Evolutionary conservation across 768 basidiomycete species (phyloP).

Genomic region (Boletus tylopilopsis): DNA sequence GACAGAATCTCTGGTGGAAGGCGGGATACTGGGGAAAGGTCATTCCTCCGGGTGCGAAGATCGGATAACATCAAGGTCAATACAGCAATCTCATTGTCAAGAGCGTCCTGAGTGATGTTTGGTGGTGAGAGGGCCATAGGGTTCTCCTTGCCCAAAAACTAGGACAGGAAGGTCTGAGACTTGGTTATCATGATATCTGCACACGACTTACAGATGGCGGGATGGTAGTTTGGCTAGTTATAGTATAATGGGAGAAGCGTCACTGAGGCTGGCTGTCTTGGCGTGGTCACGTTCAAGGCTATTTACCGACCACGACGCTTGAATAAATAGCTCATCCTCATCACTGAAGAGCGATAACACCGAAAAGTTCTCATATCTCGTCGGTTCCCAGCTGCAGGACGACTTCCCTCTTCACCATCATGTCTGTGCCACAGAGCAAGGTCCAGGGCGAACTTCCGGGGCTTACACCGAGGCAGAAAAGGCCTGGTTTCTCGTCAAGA

Average conservation of each 20-base stretch:
- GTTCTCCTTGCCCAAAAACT: background rate
- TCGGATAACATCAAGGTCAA: slow-evolving; percentile 9
- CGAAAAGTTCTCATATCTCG: too few species aligned
- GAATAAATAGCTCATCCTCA: too few species aligned
- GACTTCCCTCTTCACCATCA: background rate
- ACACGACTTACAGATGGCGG: too few species aligned
- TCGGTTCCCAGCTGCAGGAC: too few species aligned
- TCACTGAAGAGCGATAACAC: too few species aligned
- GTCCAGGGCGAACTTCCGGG: slow-evolving; percentile 11
- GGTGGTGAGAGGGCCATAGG: background rate
- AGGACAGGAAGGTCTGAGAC: too few species aligned
- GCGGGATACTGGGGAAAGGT: slow-evolving; percentile 14
- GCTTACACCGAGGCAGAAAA: background rate
- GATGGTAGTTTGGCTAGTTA: too few species aligned
- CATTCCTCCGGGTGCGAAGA: slow-evolving; percentile 17
- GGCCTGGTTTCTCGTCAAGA: slow-evolving; percentile 6
- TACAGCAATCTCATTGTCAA: slow-evolving; percentile 17
- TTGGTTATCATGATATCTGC: too few species aligned
- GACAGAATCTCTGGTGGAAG: slow-evolving; percentile 23
- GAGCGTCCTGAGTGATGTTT: slow-evolving; percentile 4
- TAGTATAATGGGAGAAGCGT: too few species aligned
- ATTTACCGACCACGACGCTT: too few species aligned
- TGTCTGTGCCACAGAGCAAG: slow-evolving; percentile 16
- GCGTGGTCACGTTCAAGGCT: too few species aligned
- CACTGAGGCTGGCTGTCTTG: too few species aligned